Evolutionary conservation across 805 yeast species (phyloP).

Genomic region (Cyberlindnera misumaiensis): DNA sequence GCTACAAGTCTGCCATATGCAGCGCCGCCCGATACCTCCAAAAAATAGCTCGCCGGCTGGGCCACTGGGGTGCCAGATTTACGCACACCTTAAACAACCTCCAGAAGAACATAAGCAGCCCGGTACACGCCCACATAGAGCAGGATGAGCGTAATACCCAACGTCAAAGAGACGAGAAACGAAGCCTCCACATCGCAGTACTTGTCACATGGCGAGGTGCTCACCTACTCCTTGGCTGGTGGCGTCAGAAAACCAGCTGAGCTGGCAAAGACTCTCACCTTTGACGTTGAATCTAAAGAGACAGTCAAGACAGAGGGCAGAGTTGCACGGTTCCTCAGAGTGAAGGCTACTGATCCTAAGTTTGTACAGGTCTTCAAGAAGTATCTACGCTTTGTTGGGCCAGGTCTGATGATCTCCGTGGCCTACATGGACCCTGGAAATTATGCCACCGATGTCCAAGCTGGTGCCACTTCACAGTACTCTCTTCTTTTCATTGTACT

Average conservation of each 20-base stretch:
- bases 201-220: conserved; percentile 12
- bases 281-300: conserved; percentile 7
- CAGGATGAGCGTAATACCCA: too few species aligned
- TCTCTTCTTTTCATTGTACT: conserved; percentile 66
- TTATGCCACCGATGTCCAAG: conserved; percentile 81
- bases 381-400: conserved; percentile 69
- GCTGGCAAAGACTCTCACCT: not conserved
- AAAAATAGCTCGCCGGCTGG: too few species aligned
- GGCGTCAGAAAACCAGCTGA: conserved; percentile 8
- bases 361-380: conserved; percentile 33
- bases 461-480: conserved; percentile 77
- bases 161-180: not conserved
- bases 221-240: conserved; percentile 13
- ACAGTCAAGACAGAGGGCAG: not conserved
- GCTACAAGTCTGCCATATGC: too few species aligned
- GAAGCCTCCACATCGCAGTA: conserved; percentile 3
- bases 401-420: conserved; percentile 82
- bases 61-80: too few species aligned
- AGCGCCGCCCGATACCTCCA: too few species aligned
- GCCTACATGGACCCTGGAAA: conserved; percentile 95
- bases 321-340: conserved; percentile 6
- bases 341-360: conserved; percentile 14
- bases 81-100: too few species aligned
- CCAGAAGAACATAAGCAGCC: too few species aligned
- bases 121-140: too few species aligned